Base-by-base conservation (phyloP, 2,329 filamentous ascomycete genomes). In the Hypoxylon sp. region DNA sequence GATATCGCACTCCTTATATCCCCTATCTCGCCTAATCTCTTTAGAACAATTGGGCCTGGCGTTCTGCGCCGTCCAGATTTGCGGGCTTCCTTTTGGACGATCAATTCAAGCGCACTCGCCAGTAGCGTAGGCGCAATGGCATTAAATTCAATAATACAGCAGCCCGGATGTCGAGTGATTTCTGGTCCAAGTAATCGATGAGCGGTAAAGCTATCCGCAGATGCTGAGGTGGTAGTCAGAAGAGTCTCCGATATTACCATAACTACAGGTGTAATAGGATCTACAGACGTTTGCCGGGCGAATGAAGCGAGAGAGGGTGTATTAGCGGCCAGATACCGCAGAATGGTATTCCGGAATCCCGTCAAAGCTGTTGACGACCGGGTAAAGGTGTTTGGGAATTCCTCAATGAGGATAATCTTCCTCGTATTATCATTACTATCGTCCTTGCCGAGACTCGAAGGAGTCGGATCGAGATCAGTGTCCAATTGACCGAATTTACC, bases 1-100 rank as follows among this genome's bases (percentile, higher is more conserved):
- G 94, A 94, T 27, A 97, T 87, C n/a, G 96, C 96, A 77, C 90
- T 98, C 66, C 96, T 88, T 54, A 99, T 90, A 74, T 99, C 96
- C 2, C 96, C 96, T 71, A 93, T 91, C 69, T 97, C 93, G 0
- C 93, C 91, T 0, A 99, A 85, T 27, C 83, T 87, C 70, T 92
- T 92, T 12, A 98, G 84, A 3, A 97, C 91, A 48, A 87, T 85
- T 0, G 92, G 91, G 0, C 94, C 93, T 0, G 94, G 93, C 0
- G 91, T 92, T 59, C 87, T 89, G 60, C 86, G 87, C 54, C 93
- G 85, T 3, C 91, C 91, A 1, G 93, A 96, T 70, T 89, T 88
- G 14, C 90, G 85, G 0, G 94, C 91, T 78, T 98, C 94, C 77
- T 97, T 97, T 72, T 91, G 84, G 0, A 98, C 87, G 1, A 97